Evolutionary conservation across 768 basidiomycete genomes (phyloP), one percentile per base, ranked within the genome.

Genomic region (Naganishia randhawae): DNA sequence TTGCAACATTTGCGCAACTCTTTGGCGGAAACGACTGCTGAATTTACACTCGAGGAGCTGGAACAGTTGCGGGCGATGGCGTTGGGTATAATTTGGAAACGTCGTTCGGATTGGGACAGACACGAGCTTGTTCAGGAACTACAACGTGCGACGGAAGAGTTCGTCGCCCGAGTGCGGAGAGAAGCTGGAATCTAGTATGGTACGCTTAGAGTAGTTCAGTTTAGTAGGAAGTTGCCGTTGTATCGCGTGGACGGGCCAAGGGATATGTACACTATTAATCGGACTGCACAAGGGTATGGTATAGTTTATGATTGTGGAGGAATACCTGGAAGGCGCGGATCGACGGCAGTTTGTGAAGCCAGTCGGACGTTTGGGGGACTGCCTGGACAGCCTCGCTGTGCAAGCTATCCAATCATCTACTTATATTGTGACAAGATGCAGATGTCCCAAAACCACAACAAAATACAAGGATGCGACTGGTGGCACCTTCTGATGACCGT

Each of bases 1-100:
- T 75, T 69, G 1, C 75, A 82, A 11, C 74, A 83, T 11, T 84
- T 98, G 0, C 79, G 82, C 66, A 51, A 76, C 2, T 78, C 82
- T 51, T 77, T 97, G 31, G 80, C 80, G 39, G 81, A 84, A 19
- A 76, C 76, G 51, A 96, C 95, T 0, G 76, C 69, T 7, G 76
- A 75, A 0, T 81, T 97, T 50, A 90, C 83, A 29, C 84, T 97
- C 57, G 96, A 99, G 76, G 87, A 95, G 76, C 84, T 99, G 7
- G 96, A 98, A 77, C 93, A 98, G 79, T 83, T 99, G 7, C 86
- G 96, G 6, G 94, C 96, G 9, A 86, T 85, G 2, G 89, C 87
- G 73, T 85, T 93, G 29, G 86, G 87, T 48, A 82, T 82, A 57
- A 84, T 97, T n/a, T 99, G 94, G 94, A 82, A 86, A 32, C 86